phyloP scores from a whole-genome alignment of 2,329 filamentous ascomycete species.

The Orbilia brochopaga region DNA sequence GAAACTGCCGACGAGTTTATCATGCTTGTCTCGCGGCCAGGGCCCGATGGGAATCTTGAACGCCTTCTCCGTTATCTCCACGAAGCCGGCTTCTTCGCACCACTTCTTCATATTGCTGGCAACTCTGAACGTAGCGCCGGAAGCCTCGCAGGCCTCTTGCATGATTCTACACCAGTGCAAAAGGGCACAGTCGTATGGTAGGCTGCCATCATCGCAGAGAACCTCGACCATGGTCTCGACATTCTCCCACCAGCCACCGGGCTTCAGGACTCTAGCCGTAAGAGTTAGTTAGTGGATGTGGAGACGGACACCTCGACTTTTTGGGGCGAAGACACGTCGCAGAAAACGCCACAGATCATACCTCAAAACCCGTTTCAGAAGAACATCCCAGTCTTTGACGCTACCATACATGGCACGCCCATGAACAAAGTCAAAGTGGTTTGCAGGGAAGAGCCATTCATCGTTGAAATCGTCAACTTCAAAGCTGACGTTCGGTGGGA shows the following conservation, averaged over 20 bases:
- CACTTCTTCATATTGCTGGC: slow-evolving; percentile 49
- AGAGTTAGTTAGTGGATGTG: background rate
- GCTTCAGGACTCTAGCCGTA: slow-evolving; percentile 57
- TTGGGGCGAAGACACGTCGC: background rate
- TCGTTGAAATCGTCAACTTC: slow-evolving; percentile 56
- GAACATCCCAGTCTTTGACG: slow-evolving; percentile 53
- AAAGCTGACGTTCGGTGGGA: slow-evolving; percentile 56
- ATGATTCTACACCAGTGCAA: slow-evolving; percentile 49
- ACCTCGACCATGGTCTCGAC: slow-evolving; percentile 52
- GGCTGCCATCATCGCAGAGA: slow-evolving; percentile 44
- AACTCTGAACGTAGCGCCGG: slow-evolving; percentile 50
- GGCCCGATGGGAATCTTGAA: slow-evolving; percentile 65
- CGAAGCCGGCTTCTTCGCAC: slow-evolving; percentile 61
- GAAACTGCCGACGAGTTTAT: slow-evolving; percentile 53
- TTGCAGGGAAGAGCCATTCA: slow-evolving; percentile 55
- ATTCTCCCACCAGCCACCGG: slow-evolving; percentile 61
- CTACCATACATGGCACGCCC: slow-evolving; percentile 55
- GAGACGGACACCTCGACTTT: background rate
- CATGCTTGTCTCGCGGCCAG: slow-evolving; percentile 61
- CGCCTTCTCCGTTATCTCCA: slow-evolving; percentile 62
- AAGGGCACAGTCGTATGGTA: slow-evolving; percentile 27
- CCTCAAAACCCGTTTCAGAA: slow-evolving; percentile 51
- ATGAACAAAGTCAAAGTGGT: slow-evolving; percentile 57
- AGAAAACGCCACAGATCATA: background rate
- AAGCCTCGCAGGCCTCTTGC: slow-evolving; percentile 34